Evolutionary conservation across 352 stramenopile species (phyloP), one percentile per base, ranked within the genome.

Genomic region (Porosira glacialis): DNA sequence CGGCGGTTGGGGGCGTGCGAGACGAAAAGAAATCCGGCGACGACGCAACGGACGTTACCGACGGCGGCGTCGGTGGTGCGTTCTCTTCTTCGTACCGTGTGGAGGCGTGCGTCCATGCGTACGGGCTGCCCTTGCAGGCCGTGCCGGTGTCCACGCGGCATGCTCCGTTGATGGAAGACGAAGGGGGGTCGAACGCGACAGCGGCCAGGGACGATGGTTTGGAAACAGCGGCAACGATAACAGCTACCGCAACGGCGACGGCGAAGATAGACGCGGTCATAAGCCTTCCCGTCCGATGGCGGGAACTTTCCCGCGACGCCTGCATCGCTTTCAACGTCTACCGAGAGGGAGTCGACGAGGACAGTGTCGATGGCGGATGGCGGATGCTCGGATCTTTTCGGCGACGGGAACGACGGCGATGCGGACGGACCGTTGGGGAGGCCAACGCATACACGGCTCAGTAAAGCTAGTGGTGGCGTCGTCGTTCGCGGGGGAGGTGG

Each of bases 221-320:
- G 33, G 13, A 3, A 49, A 70, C 49, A 26, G 36, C 1, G 45
- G 61, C 38, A 61, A 57, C 55, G 47, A 26, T 4, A 41, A 56
- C 31, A 56, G 56, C n/a, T 22, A 60, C 60, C 26, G 64, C 60
- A 22, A 67, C 55, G 64, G n/a, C 28, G 13, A 48, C 43, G 0
- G 50, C 45, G 19, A 41, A 26, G 13, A 66, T 76, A 24, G 62
- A 79, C 39, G 27, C 48, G 13, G 11, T 63, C 17, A 15, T 79
- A 1, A 66, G 62, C 39, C 61, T 90, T 57, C 80, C 83, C 0
- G 53, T 88, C 8, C 65, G 83, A 70, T 90, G 78, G 80, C 75
- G 83, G 61, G 83, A 90, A 82, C 69, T 90, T 35, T 79, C 83
- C 22, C 58, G 83, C 4, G 83, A 90, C 70, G 70, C 80, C 2